Base-by-base conservation (phyloP, 2,329 filamentous ascomycete species). In the Raffaelea ambrosiae region DNA sequence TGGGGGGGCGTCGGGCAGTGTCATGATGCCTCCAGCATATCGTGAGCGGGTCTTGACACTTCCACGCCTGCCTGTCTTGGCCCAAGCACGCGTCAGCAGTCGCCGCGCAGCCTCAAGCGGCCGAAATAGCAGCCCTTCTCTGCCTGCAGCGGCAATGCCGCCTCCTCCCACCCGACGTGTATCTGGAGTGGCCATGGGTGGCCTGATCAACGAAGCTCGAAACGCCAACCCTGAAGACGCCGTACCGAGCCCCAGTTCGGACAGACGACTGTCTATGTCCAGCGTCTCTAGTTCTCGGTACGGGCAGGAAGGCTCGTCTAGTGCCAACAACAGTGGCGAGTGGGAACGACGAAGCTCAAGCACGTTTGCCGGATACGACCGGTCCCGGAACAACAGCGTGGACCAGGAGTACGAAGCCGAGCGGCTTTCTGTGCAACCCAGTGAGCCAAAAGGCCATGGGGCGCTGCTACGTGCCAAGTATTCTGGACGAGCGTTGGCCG, bases 401-500 rank as follows among this genome's bases (percentile, higher is more conserved):
- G 51, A 55, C 13, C 44, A 40, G 10, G 54, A 56, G 54, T 45
- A 56, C 54, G 46, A 46, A 53, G 31, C 54, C 49, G 19, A 55
- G 56, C 44, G 42, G 49, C 23, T 58, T 47, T 42, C 68, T 18
- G 63, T 69, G n/a, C 62, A 64, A 31, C 69, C 76, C 1, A 54
- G 66, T 31, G 66, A 72, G 53, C 77, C 77, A 0, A 59, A 56
- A 2, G 73, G 74, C 5, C 33, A 36, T 14, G 54, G 67, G 2
- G 73, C 66, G 47, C 62, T 63, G 14, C 64, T 66, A 41, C 72
- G 71, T 22, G 68, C 73, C 9, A 77, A 77, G 43, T 85, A 91
- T 61, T 71, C 77, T 3, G 87, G 87, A 2, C 74, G 85, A 19
- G 83, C 87, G 1, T 70, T 93, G 40, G 86, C 86, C 0, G 87